Evolutionary conservation across 2,329 filamentous ascomycete species (phyloP).

Genomic region (Ilyonectria mors-panacis): DNA sequence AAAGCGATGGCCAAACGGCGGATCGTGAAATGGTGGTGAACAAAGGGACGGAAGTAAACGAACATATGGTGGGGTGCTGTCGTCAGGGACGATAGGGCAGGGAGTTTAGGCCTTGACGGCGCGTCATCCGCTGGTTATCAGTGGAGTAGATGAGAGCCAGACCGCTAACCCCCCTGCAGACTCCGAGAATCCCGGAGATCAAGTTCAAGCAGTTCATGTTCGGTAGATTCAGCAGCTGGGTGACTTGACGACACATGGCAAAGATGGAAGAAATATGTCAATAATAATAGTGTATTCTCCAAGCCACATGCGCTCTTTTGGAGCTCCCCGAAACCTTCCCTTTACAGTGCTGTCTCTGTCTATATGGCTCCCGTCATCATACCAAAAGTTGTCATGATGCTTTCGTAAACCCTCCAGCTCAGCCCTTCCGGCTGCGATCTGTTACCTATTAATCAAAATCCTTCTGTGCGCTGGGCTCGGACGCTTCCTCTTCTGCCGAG

Average conservation of each 20-base stretch:
- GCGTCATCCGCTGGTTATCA: conserved; percentile 25
- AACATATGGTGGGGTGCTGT: conserved; percentile 25
- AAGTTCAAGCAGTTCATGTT: background rate
- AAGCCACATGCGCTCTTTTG: conserved; percentile 9
- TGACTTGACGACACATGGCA: background rate
- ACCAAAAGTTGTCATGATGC: conserved; percentile 25
- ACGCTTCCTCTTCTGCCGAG: conserved; percentile 38
- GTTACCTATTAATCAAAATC: conserved; percentile 60
- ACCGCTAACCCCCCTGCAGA: background rate
- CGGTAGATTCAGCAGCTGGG: background rate
- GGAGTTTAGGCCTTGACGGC: conserved; percentile 26
- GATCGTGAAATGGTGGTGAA: conserved; percentile 10
- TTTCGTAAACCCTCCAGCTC: conserved; percentile 16
- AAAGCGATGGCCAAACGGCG: background rate
- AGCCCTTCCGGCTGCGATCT: conserved; percentile 3
- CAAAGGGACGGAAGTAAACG: background rate
- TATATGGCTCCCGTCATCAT: conserved; percentile 20
- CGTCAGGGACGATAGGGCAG: conserved; percentile 16
- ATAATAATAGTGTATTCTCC: conserved; percentile 2
- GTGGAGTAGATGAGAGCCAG: background rate
- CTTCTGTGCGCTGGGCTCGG: conserved; percentile 49
- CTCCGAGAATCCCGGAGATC: background rate
- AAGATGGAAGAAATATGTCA: background rate
- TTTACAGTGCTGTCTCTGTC: conserved; percentile 22
- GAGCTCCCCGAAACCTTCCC: conserved; percentile 6